Evolutionary conservation across 257 asterid species (phyloP), one percentile per base, ranked within the genome.

Genomic region (Ballota nigra): DNA sequence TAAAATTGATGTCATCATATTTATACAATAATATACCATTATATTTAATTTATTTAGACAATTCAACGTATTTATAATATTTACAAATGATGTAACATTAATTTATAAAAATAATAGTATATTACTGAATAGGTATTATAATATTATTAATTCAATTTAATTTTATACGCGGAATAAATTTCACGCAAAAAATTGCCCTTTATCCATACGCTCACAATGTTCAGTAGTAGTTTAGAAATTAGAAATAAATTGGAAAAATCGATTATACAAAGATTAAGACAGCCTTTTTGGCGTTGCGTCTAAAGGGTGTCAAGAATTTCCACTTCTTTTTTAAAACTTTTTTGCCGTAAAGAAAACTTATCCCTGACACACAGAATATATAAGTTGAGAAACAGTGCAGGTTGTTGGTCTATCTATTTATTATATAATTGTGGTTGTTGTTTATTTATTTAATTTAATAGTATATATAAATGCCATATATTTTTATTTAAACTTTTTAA

Each of bases 291-390:
- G 31, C 24, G 70, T 80, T 84, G 91, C 89, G 31, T 84, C 66
- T 6, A 68, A 36, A 64, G 71, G 43, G 59, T 80, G 83, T 24
- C 89, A 84, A 84, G 86, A 82, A 80, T 84, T 74, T 79, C 16
- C 41, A 70, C 79, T 78, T 63, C 43, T 15, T 47, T 15, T n/a
- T 47, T 0, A 5, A n/a, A 0, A 3, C 59, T 10, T 67, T 71
- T 26, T 40, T 66, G 16, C 4, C 6, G 15, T 10, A 8, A 18
- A 3, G 49, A 18, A 34, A 73, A 64, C 71, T 64, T 56, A 28
- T 16, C 0, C 13, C 26, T 16, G 60, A 49, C 59, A 57, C 1
- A 34, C 10, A 36, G 12, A 36, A 8, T 36, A 53, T 67, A 68
- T 53, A 68, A 73, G 77, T 57, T 64, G 36, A 47, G 31, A 58